Evolutionary conservation across 768 basidiomycete species (phyloP).

Genomic region (Lenzites betulinus): DNA sequence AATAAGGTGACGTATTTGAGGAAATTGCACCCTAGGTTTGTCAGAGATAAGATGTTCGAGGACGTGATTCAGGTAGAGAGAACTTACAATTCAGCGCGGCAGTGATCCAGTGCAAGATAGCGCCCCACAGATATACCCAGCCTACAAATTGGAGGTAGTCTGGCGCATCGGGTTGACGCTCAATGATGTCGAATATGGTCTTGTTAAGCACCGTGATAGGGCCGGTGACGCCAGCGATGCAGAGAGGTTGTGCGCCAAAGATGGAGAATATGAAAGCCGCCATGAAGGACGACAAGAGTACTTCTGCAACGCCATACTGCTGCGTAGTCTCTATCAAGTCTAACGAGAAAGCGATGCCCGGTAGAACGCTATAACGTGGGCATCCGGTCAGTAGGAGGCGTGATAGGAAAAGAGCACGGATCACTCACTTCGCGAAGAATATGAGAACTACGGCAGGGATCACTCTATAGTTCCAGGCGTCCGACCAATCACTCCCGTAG

Average conservation of each 20-base stretch:
- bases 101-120: conserved; percentile 82
- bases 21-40: conserved; percentile 71
- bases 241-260: conserved; percentile 88
- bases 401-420: neutral
- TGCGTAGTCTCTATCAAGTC: conserved; percentile 90
- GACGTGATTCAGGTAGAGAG: neutral
- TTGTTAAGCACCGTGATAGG: conserved; percentile 94
- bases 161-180: conserved; percentile 58
- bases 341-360: conserved; percentile 89
- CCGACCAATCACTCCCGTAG: conserved; percentile 86
- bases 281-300: conserved; percentile 83
- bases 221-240: conserved; percentile 90
- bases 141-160: conserved; percentile 85
- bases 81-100: conserved; percentile 73
- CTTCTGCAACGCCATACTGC: conserved; percentile 89
- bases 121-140: conserved; percentile 92
- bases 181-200: conserved; percentile 79
- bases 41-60: conserved; percentile 8
- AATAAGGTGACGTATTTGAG: conserved; percentile 87
- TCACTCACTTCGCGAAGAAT: conserved; percentile 77
- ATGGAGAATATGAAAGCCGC: conserved; percentile 86
- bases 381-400: neutral
- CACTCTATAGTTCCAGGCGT: conserved; percentile 91
- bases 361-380: conserved; percentile 59
- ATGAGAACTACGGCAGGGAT: conserved; percentile 84